Conservation (phyloP, 1,139 yeast species). For the Geotrichum reessii region DNA sequence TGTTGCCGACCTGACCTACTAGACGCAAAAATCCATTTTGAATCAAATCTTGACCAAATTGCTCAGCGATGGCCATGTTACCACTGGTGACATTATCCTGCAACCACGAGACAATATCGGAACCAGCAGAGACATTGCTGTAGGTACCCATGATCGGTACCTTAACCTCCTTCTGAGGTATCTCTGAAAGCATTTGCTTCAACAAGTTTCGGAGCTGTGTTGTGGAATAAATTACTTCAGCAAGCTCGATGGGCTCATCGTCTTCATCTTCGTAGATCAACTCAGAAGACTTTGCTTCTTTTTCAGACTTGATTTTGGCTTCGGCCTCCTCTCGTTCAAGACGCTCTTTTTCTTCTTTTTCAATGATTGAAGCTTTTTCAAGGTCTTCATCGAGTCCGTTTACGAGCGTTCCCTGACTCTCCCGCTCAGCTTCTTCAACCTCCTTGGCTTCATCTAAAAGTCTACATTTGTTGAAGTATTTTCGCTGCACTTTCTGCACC, state of each 20-base stretch:
- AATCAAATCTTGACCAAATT: slow-evolving; percentile 72
- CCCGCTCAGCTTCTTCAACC: slow-evolving; percentile 5
- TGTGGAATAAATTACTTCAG: slow-evolving; percentile 33
- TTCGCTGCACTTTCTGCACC: slow-evolving; percentile 59
- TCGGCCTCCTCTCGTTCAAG: not conserved
- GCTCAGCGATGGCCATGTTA: slow-evolving; percentile 50
- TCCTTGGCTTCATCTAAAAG: slow-evolving; percentile 50
- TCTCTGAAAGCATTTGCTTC: slow-evolving; percentile 37
- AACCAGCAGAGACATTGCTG: slow-evolving; percentile 57
- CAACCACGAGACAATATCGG: slow-evolving; percentile 59
- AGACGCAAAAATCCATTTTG: slow-evolving; percentile 59
- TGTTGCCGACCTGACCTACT: slow-evolving; percentile 53
- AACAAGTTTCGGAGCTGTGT: slow-evolving; percentile 43
- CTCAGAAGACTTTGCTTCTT: not conserved
- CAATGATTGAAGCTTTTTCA: not conserved
- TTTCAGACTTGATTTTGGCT: not conserved
- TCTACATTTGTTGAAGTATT: slow-evolving; percentile 73
- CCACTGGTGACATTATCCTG: slow-evolving; percentile 34
- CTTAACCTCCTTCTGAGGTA: slow-evolving; percentile 46
- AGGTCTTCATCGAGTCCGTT: slow-evolving; percentile 8
- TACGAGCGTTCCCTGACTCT: not conserved
- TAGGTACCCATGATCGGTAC: slow-evolving; percentile 65
- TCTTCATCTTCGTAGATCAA: slow-evolving; percentile 7
- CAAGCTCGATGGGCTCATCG: slow-evolving; percentile 31
- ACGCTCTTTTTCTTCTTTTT: not conserved